phyloP scores from a whole-genome alignment of 352 stramenopile species.

The Pythium pyrilobum region DNA sequence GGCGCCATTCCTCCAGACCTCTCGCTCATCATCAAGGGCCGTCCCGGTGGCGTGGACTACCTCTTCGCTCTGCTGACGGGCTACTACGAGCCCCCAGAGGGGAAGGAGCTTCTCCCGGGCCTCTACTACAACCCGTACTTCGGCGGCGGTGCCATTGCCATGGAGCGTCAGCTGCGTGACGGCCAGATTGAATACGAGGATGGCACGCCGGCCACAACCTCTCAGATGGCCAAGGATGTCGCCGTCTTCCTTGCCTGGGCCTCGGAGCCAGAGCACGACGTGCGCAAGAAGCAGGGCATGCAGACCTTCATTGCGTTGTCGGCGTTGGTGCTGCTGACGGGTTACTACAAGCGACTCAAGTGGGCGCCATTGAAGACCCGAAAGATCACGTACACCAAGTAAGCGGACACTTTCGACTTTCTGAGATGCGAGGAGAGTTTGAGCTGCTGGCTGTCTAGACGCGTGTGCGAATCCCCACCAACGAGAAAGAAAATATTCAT shows the following conservation, averaged over 20 bases:
- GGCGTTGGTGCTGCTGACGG: slow-evolving; percentile 89
- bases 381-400: slow-evolving; percentile 98
- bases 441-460: slow-evolving; percentile 24
- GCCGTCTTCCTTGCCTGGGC: slow-evolving; percentile 97
- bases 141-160: slow-evolving; percentile 96
- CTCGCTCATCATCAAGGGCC: slow-evolving; percentile 96
- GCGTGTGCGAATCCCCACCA: slow-evolving; percentile 12
- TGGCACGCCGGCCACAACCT: slow-evolving; percentile 95
- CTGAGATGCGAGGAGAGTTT: slow-evolving; percentile 12
- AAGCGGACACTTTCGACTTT: slow-evolving; percentile 24
- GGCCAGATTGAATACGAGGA: slow-evolving; percentile 98
- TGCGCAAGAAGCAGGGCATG: slow-evolving; percentile 97
- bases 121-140: slow-evolving; percentile 99
- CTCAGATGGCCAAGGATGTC: slow-evolving; percentile 98
- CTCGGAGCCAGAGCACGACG: slow-evolving; percentile 96
- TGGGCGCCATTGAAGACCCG: slow-evolving; percentile 97
- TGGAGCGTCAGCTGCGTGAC: slow-evolving; percentile 97
- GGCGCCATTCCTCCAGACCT: slow-evolving; percentile 97
- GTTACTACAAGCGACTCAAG: slow-evolving; percentile 99
- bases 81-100: slow-evolving; percentile 94
- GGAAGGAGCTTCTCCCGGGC: slow-evolving; percentile 76
- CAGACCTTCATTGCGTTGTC: slow-evolving; percentile 92
- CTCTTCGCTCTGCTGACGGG: slow-evolving; percentile 97
- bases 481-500: slow-evolving; percentile 21
- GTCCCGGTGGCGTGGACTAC: slow-evolving; percentile 95